Percentiles rank a stretch among this genome's conserved stretches.
Evolutionary conservation across 306 rosid species (phyloP).

Genomic region (Malus orientalis): DNA sequence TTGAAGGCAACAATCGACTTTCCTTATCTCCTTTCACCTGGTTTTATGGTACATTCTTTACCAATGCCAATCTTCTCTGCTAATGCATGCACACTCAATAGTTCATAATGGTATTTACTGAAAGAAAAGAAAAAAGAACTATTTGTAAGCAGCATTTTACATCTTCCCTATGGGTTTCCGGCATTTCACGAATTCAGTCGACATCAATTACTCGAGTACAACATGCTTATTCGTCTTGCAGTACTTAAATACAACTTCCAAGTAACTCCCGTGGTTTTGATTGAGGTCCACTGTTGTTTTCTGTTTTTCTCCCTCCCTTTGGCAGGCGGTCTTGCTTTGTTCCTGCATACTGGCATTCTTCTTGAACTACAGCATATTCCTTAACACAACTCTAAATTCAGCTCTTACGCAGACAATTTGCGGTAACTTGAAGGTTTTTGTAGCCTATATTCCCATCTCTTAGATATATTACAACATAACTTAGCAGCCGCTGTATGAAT

Average conservation of each 20-base stretch:
- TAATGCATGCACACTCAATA: background rate
- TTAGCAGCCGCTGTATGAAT: background rate
- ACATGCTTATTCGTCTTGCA: background rate
- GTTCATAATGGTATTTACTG: no score
- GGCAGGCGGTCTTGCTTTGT: constrained; percentile 70
- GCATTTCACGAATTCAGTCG: background rate
- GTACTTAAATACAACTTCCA: background rate
- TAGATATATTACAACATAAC: background rate
- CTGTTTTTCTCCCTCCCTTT: background rate
- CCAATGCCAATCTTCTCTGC: background rate
- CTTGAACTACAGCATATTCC: constrained; percentile 84
- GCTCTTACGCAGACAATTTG: constrained; percentile 91
- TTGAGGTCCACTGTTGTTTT: constrained; percentile 1
- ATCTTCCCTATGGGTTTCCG: background rate
- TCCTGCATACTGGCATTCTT: constrained; percentile 88
- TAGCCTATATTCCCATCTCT: constrained; percentile 7
- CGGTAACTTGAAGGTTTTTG: constrained; percentile 85
- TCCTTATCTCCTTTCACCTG: constrained; percentile 70
- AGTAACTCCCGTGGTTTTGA: background rate
- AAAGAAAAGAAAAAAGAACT: no score
- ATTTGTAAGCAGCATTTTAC: background rate
- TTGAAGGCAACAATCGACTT: constrained; percentile 55
- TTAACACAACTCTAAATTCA: constrained; percentile 90
- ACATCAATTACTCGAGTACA: background rate
- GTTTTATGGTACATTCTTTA: constrained; percentile 59